Percentiles rank a stretch among this genome's conserved stretches.
Conservation (phyloP, 768 basidiomycete genomes). For the Leccinum boreale region DNA sequence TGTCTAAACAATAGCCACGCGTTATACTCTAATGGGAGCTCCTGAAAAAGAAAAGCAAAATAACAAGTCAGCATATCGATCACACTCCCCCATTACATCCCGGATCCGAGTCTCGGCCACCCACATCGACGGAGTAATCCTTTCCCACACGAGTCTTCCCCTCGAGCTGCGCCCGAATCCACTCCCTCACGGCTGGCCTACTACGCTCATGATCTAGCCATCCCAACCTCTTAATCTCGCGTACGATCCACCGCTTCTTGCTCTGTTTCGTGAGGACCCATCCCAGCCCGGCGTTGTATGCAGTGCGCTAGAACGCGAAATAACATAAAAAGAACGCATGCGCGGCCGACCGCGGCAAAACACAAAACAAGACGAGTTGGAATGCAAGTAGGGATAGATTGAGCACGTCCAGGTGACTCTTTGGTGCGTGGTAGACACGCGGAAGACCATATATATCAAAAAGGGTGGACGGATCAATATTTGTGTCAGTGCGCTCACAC, state of each 20-base stretch:
- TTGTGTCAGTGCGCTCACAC: neutral
- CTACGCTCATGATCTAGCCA: conserved; percentile 81
- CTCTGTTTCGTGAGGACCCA: conserved; percentile 95
- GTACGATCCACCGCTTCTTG: conserved; percentile 92
- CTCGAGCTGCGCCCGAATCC: conserved; percentile 83
- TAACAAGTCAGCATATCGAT: neutral
- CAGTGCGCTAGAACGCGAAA: conserved; percentile 89
- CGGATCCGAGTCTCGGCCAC: conserved; percentile 23
- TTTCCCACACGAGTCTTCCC: conserved; percentile 81
- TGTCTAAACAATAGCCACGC: conserved; percentile 96
- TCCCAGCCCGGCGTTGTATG: conserved; percentile 91
- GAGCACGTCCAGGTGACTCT: conserved; percentile 85
- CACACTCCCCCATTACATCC: neutral
- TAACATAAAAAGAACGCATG: conserved; percentile 80
- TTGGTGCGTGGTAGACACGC: conserved; percentile 86
- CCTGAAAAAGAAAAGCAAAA: conserved; percentile 40
- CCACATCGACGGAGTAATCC: conserved; percentile 88
- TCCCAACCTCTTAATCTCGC: conserved; percentile 69
- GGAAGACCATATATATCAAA: conserved; percentile 54
- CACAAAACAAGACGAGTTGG: conserved; percentile 72
- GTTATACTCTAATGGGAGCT: conserved; percentile 91
- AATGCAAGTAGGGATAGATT: conserved; percentile 76
- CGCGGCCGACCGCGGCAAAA: conserved; percentile 52
- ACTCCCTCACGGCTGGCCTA: conserved; percentile 60
- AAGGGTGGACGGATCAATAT: neutral